Percentiles rank a stretch among this genome's conserved stretches.
phyloP scores from a whole-genome alignment of 2,329 filamentous ascomycete genomes.

The Alternaria sp. region DNA sequence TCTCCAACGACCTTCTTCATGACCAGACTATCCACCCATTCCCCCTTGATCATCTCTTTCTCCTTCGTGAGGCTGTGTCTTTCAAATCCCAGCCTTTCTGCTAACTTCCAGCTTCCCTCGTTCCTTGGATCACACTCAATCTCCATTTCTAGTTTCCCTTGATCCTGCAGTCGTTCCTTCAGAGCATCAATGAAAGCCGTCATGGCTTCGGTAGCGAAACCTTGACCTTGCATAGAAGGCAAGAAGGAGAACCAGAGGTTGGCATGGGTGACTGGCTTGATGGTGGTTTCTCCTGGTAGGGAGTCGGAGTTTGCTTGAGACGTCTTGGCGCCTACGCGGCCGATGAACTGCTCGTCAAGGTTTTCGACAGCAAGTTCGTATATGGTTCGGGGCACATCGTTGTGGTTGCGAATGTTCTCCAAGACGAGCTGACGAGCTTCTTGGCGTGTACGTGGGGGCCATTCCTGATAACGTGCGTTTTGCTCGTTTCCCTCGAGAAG shows the following conservation, averaged over 20 bases:
- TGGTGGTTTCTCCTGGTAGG: constrained; percentile 7
- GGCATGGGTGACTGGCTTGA: constrained; percentile 21
- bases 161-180: constrained; percentile 10
- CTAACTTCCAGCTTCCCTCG: constrained; percentile 38
- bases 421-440: constrained; percentile 31
- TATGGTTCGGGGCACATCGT: constrained; percentile 22
- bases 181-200: constrained; percentile 34
- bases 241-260: constrained; percentile 46
- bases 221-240: constrained; percentile 33
- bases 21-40: constrained; percentile 44
- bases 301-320: constrained; percentile 15
- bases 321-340: constrained; percentile 38
- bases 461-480: constrained; percentile 42
- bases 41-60: constrained; percentile 43
- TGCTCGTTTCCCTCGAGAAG: constrained; percentile 33
- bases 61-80: constrained; percentile 35
- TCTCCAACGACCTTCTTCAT: constrained; percentile 31
- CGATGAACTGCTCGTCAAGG: constrained; percentile 31
- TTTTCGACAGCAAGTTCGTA: constrained; percentile 43
- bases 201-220: constrained; percentile 45
- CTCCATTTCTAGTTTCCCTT: constrained; percentile 31
- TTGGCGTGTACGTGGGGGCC: constrained; percentile 29
- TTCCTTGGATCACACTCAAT: constrained; percentile 51
- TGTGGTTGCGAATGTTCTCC: constrained; percentile 27
- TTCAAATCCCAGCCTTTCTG: constrained; percentile 42